A percentile compares a stretch with the other conserved stretches of the same genome.
phyloP scores from a whole-genome alignment of 108 stramenopile genomes.

The Skeletonema potamos region DNA sequence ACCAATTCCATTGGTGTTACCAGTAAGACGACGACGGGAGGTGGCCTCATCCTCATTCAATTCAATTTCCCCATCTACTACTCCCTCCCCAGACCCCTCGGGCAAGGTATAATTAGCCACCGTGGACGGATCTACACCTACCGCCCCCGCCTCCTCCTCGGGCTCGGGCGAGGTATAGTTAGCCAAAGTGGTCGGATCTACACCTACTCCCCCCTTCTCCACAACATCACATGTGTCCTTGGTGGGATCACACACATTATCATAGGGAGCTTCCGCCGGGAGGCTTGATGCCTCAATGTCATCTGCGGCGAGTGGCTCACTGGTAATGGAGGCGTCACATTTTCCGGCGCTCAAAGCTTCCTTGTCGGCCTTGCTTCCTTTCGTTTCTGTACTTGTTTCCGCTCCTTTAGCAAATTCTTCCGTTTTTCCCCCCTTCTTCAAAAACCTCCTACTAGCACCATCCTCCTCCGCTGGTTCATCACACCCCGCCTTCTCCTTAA shows the following conservation, averaged over 20 bases:
- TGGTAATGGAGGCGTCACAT: neutral
- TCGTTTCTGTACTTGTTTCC: too few species aligned
- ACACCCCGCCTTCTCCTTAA: neutral
- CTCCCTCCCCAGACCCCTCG: neutral
- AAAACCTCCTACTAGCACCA: too few species aligned
- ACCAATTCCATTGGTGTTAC: constrained; percentile 1
- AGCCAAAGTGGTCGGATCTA: neutral
- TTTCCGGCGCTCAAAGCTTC: neutral
- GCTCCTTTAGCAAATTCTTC: too few species aligned
- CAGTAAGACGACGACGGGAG: neutral
- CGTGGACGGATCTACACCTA: neutral
- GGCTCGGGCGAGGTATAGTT: too few species aligned
- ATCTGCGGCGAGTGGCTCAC: neutral
- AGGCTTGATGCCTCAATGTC: neutral
- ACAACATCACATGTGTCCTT: neutral
- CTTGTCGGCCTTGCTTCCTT: neutral
- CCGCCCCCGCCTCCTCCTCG: neutral
- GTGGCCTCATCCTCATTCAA: too few species aligned
- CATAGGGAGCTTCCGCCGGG: neutral
- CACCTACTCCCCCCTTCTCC: neutral
- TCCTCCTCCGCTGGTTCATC: neutral
- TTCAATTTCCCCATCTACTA: too few species aligned
- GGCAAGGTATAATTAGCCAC: neutral
- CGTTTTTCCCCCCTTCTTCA: too few species aligned
- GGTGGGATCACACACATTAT: neutral